Evolutionary conservation across 2,329 filamentous ascomycete genomes (phyloP).

Genomic region (Beauveria rudraprayagi): DNA sequence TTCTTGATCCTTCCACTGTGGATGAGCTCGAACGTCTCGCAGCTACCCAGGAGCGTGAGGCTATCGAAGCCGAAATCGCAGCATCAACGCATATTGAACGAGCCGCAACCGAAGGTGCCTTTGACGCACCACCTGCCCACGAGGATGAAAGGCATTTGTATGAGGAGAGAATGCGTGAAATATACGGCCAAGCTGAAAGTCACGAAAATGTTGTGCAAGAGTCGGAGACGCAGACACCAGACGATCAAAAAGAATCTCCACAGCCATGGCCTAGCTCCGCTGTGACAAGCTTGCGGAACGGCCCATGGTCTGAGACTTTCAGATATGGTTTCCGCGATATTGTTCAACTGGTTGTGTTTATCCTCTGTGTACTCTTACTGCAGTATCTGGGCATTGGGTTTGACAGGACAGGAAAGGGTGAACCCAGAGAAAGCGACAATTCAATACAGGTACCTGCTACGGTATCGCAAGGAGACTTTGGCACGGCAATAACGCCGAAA

Average conservation of each 20-base stretch:
- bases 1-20: slow-evolving; percentile 51
- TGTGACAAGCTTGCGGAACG: no score
- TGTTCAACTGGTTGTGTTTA: slow-evolving; percentile 1
- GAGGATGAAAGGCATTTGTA: slow-evolving; percentile 34
- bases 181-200: slow-evolving; percentile 36
- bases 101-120: slow-evolving; percentile 11
- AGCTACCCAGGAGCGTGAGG: slow-evolving; percentile 33
- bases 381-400: slow-evolving; percentile 6
- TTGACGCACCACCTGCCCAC: slow-evolving; percentile 13
- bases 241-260: neutral
- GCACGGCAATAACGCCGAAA: neutral
- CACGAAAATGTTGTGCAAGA: slow-evolving; percentile 7
- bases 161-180: slow-evolving; percentile 45
- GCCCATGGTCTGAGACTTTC: neutral
- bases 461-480: neutral
- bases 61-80: slow-evolving; percentile 24
- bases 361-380: slow-evolving; percentile 3
- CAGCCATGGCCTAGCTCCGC: neutral
- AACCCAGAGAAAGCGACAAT: neutral
- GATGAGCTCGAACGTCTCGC: slow-evolving; percentile 52
- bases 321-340: neutral
- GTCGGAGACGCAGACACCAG: neutral
- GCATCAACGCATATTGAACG: slow-evolving; percentile 16
- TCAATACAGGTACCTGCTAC: neutral
- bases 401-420: neutral